Percentiles rank a stretch among this genome's conserved stretches.
Conservation (phyloP, 768 basidiomycete genomes). For the Serendipita sp. region DNA sequence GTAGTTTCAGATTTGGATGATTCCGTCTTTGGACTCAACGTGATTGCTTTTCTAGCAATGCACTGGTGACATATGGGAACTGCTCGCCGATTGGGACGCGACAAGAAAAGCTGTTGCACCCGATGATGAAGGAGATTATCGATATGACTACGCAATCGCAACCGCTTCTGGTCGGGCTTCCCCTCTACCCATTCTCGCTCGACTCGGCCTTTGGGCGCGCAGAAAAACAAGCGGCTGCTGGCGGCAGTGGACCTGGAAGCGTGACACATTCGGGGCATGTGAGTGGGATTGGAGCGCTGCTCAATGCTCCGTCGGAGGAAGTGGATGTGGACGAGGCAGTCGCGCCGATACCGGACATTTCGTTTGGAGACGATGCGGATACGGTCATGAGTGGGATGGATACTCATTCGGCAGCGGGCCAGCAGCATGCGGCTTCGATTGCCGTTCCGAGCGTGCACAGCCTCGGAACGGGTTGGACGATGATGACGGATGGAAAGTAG, state of each 20-base stretch:
- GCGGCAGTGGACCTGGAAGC: background rate
- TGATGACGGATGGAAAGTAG: background rate
- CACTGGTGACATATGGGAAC: constrained; percentile 68
- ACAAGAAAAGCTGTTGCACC: constrained; percentile 68
- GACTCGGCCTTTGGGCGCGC: background rate
- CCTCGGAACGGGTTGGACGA: background rate
- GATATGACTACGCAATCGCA: constrained; percentile 67
- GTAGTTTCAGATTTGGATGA: background rate
- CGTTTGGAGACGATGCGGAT: background rate
- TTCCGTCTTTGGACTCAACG: background rate
- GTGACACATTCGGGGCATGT: background rate
- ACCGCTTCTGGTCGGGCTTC: constrained; percentile 65
- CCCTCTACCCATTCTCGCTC: constrained; percentile 17
- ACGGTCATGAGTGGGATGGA: background rate
- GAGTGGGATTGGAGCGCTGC: background rate
- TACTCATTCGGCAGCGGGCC: background rate
- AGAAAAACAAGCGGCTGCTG: background rate
- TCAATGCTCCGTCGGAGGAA: background rate
- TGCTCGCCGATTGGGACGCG: constrained; percentile 72
- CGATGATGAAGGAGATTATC: constrained; percentile 73
- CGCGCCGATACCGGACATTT: background rate
- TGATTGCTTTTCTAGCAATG: constrained; percentile 39
- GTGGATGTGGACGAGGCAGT: background rate
- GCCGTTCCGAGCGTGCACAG: background rate
- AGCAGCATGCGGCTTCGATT: background rate